Conservation (phyloP, 495 filamentous ascomycete genomes). For the Aspergillus carlsbadensis region DNA sequence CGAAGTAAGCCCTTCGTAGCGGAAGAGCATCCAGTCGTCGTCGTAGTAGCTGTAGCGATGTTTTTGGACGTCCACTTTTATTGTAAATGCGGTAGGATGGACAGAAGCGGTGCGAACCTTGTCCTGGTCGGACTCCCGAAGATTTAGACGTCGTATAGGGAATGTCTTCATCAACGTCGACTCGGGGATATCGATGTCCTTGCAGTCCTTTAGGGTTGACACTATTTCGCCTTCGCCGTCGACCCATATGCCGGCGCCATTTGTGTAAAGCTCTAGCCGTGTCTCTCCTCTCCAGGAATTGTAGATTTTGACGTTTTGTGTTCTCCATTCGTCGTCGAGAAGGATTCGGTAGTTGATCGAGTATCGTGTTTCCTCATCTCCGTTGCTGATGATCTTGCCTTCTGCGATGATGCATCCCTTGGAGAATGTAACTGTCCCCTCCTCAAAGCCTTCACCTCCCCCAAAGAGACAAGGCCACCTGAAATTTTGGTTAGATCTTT, state of each 20-base stretch:
- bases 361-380: background rate
- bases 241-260: background rate
- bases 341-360: background rate
- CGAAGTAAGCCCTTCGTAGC: background rate
- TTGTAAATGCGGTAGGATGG: background rate
- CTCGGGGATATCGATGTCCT: background rate
- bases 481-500: too few species aligned
- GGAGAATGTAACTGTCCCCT: too few species aligned
- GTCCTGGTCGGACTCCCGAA: background rate
- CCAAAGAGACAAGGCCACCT: too few species aligned
- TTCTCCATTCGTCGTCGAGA: background rate
- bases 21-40: background rate
- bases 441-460: too few species aligned
- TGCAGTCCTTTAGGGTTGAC: background rate
- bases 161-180: background rate
- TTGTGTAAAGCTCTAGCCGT: background rate
- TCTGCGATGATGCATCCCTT: background rate
- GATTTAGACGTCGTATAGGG: background rate
- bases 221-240: background rate
- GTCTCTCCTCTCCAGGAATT: background rate
- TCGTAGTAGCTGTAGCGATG: background rate
- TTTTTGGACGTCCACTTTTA: too few species aligned
- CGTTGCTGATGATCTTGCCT: background rate
- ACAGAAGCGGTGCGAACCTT: background rate
- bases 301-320: background rate